A percentile compares a stretch with the other conserved stretches of the same genome.
These are phyloP conservation scores for Claviceps capensis DNA, from an alignment of 2,329 filamentous ascomycete species.

Conservation along the genomic window DNA sequence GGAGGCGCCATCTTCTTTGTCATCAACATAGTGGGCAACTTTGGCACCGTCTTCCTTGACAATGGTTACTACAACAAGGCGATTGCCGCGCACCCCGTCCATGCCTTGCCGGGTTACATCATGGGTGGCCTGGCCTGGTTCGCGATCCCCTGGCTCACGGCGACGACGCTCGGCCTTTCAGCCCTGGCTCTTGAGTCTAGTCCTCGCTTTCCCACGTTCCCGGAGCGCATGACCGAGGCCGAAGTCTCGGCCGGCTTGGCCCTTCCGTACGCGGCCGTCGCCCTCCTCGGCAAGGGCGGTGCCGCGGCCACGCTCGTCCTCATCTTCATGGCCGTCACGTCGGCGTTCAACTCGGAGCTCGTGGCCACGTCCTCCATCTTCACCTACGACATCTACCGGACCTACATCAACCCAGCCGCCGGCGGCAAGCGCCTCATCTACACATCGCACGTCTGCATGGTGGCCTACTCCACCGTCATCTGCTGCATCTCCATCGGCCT, in stretches of 20 bases:
- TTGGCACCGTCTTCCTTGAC: slow-evolving; percentile 73
- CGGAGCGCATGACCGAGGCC: slow-evolving; percentile 52
- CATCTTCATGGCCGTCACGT: slow-evolving; percentile 84
- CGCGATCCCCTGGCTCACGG: slow-evolving; percentile 79
- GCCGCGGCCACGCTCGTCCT: slow-evolving; percentile 67
- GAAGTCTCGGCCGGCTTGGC: slow-evolving; percentile 77
- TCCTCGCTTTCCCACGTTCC: slow-evolving; percentile 59
- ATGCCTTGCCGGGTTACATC: slow-evolving; percentile 79
- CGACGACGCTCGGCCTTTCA: slow-evolving; percentile 76
- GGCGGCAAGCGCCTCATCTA: slow-evolving; percentile 65
- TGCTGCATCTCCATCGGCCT: slow-evolving; percentile 66
- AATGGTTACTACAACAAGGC: slow-evolving; percentile 91
- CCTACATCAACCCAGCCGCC: slow-evolving; percentile 68
- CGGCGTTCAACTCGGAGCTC: slow-evolving; percentile 66
- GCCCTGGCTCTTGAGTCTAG: slow-evolving; percentile 67
- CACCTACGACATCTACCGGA: slow-evolving; percentile 81
- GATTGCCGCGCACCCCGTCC: slow-evolving; percentile 73
- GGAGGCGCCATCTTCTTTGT: slow-evolving; percentile 83
- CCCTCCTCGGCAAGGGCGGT: slow-evolving; percentile 67
- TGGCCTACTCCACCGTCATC: slow-evolving; percentile 60
- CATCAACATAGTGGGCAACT: slow-evolving; percentile 76
- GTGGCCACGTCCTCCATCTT: slow-evolving; percentile 78
- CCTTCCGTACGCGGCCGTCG: slow-evolving; percentile 72
- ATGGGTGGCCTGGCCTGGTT: slow-evolving; percentile 83
- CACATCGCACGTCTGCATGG: slow-evolving; percentile 62